Percentiles rank a stretch among this genome's conserved stretches.
Conservation (phyloP, 352 stramenopile species). For the Phytophthora capsici region DNA sequence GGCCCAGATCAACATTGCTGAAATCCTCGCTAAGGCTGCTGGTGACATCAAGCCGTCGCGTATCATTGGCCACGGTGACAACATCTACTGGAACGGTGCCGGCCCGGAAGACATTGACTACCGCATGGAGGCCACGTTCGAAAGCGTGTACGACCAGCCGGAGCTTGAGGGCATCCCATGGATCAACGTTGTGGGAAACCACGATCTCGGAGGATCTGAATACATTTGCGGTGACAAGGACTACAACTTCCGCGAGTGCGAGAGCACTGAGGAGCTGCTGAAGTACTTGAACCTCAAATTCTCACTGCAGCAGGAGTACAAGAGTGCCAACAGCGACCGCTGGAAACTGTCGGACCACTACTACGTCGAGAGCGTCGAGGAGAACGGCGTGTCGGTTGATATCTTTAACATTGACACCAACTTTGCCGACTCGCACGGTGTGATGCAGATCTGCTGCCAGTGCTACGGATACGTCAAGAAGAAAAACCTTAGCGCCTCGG, state of each 20-base stretch:
- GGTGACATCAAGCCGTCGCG: conserved; percentile 66
- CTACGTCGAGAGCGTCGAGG: conserved; percentile 82
- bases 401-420: conserved; percentile 92
- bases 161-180: conserved; percentile 77
- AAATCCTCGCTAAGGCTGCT: conserved; percentile 79
- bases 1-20: conserved; percentile 84
- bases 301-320: conserved; percentile 80
- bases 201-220: conserved; percentile 87
- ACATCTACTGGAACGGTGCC: conserved; percentile 90
- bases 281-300: conserved; percentile 89
- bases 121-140: conserved; percentile 87
- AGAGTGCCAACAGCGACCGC: conserved; percentile 76
- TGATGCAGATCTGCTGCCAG: conserved; percentile 88
- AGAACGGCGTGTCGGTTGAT: conserved; percentile 84
- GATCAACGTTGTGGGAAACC: conserved; percentile 90
- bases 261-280: conserved; percentile 71
- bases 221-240: conserved; percentile 89
- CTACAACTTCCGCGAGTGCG: conserved; percentile 86
- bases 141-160: conserved; percentile 85
- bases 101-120: conserved; percentile 78
- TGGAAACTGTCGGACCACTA: conserved; percentile 88
- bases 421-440: conserved; percentile 83
- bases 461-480: conserved; percentile 88
- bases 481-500: conserved; percentile 47
- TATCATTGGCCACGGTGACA: conserved; percentile 87